Evolutionary conservation across 257 asterid species (phyloP).

Genomic region (Salvia rosmarinus): DNA sequence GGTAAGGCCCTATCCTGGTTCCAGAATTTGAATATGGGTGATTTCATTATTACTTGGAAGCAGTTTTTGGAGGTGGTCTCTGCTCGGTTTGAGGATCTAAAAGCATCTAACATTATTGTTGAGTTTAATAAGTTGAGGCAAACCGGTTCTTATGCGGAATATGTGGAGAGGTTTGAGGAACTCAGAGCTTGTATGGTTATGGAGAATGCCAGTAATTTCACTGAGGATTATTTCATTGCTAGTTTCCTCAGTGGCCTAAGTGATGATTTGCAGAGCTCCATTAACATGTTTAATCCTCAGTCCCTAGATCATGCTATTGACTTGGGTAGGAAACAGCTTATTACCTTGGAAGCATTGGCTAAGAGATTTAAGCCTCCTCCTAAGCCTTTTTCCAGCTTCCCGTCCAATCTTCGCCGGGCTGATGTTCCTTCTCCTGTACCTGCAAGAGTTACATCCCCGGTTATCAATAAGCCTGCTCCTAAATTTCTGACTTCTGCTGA

Average conservation of each 20-base stretch:
- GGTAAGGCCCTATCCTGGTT: too few species aligned
- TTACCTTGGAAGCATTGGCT: not conserved
- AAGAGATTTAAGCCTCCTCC: not conserved
- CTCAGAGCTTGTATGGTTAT: not conserved
- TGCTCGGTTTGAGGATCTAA: too few species aligned
- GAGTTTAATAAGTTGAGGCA: not conserved
- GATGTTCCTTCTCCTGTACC: too few species aligned
- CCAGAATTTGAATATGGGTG: too few species aligned
- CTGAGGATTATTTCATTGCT: not conserved
- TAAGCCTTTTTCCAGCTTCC: too few species aligned
- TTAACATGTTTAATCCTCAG: not conserved
- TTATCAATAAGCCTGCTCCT: too few species aligned
- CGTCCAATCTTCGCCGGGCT: too few species aligned
- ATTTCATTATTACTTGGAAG: too few species aligned
- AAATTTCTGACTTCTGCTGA: not conserved
- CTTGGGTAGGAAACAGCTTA: not conserved
- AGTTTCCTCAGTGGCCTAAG: not conserved
- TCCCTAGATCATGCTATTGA: not conserved
- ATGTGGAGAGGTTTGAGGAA: not conserved
- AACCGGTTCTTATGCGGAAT: not conserved
- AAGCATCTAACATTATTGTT: too few species aligned
- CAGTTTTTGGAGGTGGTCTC: too few species aligned
- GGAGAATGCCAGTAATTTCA: not conserved
- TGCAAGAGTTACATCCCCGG: too few species aligned
- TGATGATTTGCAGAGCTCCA: not conserved